Percentiles rank a stretch among this genome's conserved stretches.
Conservation (phyloP, 495 filamentous ascomycete species). For the Trichoderma reesei region DNA sequence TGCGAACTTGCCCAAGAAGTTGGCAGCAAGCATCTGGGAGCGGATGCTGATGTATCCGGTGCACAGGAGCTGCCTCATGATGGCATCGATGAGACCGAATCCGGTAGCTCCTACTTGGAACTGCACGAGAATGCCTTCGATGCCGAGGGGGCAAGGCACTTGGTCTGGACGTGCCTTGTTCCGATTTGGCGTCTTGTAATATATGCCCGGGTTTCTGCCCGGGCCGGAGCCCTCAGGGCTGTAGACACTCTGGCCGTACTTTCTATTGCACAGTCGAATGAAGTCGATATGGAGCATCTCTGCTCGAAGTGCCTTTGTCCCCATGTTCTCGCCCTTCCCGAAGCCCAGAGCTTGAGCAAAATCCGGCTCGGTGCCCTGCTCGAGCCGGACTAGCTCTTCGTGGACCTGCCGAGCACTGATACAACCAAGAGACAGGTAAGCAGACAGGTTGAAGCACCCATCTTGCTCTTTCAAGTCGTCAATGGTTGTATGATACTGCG, state of each 20-base stretch:
- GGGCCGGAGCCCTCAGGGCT: slow-evolving; percentile 47
- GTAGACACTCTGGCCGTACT: slow-evolving; percentile 53
- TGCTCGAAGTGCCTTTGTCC: slow-evolving; percentile 56
- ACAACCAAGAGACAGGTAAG: slow-evolving; percentile 56
- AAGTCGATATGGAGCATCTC: slow-evolving; percentile 71
- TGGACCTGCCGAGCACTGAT: slow-evolving; percentile 60
- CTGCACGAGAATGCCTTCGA: slow-evolving; percentile 33
- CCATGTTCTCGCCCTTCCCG: slow-evolving; percentile 56
- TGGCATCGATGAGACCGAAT: slow-evolving; percentile 61
- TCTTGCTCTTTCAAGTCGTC: slow-evolving; percentile 58
- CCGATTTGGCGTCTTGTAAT: slow-evolving; percentile 22
- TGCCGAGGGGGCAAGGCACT: slow-evolving; percentile 21
- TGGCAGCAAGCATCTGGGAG: slow-evolving; percentile 60
- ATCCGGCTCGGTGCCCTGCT: slow-evolving; percentile 41
- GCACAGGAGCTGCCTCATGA: slow-evolving; percentile 54
- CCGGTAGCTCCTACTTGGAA: slow-evolving; percentile 56
- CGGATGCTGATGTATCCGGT: slow-evolving; percentile 67
- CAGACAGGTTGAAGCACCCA: slow-evolving; percentile 62
- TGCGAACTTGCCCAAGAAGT: slow-evolving; percentile 60
- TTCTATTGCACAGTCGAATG: slow-evolving; percentile 58
- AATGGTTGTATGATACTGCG: slow-evolving; percentile 53
- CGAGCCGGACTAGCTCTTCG: slow-evolving; percentile 48
- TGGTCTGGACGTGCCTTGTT: slow-evolving; percentile 21
- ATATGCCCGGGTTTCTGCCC: slow-evolving; percentile 21
- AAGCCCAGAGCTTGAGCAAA: slow-evolving; percentile 35